These are phyloP conservation scores for Triticum aestivum DNA, from an alignment of 176 grass and related monocot species.

Conservation along the genomic window IWGSC_CS_RefSeq_v2.1 NC_057797.1:694043866-694044365, in stretches of 20 bases:
- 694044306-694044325: not conserved
- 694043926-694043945: constrained; percentile 1
- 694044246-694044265: not conserved
- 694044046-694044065: constrained; percentile 34
- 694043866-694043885: not conserved
- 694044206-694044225: constrained; percentile 33
- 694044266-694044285: constrained; percentile 4
- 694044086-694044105: constrained; percentile 11
- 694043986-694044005: not conserved
- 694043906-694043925: constrained; percentile 16
- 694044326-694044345: not conserved
- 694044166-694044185: constrained; percentile 5
- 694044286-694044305: not conserved
- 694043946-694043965: constrained; percentile 13
- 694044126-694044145: not conserved
- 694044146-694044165: constrained; percentile 2
- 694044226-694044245: constrained; percentile 16
- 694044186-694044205: constrained; percentile 28
- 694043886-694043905: constrained; percentile 14
- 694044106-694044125: not conserved
- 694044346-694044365: constrained; percentile 1
- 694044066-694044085: not conserved
- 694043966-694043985: not conserved
- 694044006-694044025: not conserved
- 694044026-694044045: not conserved